Evolutionary conservation across 257 asterid species (phyloP), one percentile per base, ranked within the genome.

Genomic region (Fraxinus cuspidata): DNA sequence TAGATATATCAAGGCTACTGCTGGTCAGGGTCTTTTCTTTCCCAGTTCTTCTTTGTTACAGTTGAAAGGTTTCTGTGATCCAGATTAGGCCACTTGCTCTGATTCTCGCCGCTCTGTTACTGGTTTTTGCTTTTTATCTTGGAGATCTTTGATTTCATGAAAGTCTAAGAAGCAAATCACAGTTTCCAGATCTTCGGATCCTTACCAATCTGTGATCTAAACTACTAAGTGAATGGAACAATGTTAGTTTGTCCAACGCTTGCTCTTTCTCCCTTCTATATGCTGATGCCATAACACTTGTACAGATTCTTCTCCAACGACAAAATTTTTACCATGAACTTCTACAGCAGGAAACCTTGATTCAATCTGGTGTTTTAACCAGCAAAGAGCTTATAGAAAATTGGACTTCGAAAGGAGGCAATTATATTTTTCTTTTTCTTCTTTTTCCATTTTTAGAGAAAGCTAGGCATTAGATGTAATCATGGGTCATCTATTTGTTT

Each of bases 401-500:
- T 9, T 60, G 31, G 32, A 7, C 68, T 60, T 3, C 1, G 7
- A 60, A 63, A 63, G n/a, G 34, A 63, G 69, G 35, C 35, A 10
- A 63, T 63, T 27, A 60, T 10, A 7, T 60, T 27, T 25, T 27
- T 25, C 69, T 16, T 18, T 51, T 51, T 3, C 21, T 18, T 51
- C 9, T 8, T 9, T 27, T 27, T 27, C 35, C 15, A 63, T 63
- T 63, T 25, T 12, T 27, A 63, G 28, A 27, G 27, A 58, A 56
- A 5, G 64, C 10, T 1, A 56, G 66, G 66, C 66, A 7, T 58
- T 9, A 58, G 29, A 58, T 47, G 58, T 15, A 4, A 47, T 18
- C 65, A 56, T 56, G 34, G 70, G 44, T 63, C 7, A 71, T 32
- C 82, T 53, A 72, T 64, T 64, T 77, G 64, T 74, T 60, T 63